These are phyloP conservation scores for Paramecium sonneborni DNA, from an alignment of 73 alveolate genomes.

Conservation along the genomic window DNA sequence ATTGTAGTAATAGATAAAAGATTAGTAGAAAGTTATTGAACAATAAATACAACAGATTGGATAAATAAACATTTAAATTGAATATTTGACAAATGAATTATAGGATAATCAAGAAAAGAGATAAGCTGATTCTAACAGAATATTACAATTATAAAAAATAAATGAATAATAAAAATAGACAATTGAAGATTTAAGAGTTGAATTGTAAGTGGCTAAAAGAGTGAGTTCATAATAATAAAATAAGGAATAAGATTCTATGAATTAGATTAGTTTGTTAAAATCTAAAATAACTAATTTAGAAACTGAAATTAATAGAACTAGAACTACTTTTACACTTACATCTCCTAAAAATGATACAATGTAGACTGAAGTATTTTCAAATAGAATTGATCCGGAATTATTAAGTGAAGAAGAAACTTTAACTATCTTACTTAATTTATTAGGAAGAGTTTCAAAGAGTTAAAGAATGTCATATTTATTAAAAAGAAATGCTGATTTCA, in stretches of 20 bases:
- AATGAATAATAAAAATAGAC: not conserved
- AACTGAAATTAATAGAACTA: not conserved
- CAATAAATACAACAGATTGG: not conserved
- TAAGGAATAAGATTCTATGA: slow-evolving; percentile 7
- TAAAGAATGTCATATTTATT: slow-evolving; percentile 26
- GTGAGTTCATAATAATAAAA: not conserved
- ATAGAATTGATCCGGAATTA: slow-evolving; percentile 42
- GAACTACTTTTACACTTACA: slow-evolving; percentile 3
- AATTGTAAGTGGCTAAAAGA: not conserved
- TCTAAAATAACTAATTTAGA: not conserved
- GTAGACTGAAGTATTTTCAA: not conserved
- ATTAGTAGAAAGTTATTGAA: slow-evolving; percentile 22
- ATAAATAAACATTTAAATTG: slow-evolving; percentile 14
- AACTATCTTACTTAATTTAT: not conserved
- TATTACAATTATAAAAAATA: not conserved
- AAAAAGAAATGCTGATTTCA: slow-evolving; percentile 24
- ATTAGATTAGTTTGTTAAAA: not conserved
- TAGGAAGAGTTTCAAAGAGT: slow-evolving; percentile 26
- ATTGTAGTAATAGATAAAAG: not conserved
- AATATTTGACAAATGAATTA: slow-evolving; percentile 34
- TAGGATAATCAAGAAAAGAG: not conserved
- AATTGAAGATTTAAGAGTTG: not conserved
- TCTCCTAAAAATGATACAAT: slow-evolving; percentile 18
- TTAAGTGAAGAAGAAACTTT: slow-evolving; percentile 50
- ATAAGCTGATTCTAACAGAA: not conserved